phyloP scores from a whole-genome alignment of 2,329 filamentous ascomycete genomes.

The Colletotrichum sp. region DNA sequence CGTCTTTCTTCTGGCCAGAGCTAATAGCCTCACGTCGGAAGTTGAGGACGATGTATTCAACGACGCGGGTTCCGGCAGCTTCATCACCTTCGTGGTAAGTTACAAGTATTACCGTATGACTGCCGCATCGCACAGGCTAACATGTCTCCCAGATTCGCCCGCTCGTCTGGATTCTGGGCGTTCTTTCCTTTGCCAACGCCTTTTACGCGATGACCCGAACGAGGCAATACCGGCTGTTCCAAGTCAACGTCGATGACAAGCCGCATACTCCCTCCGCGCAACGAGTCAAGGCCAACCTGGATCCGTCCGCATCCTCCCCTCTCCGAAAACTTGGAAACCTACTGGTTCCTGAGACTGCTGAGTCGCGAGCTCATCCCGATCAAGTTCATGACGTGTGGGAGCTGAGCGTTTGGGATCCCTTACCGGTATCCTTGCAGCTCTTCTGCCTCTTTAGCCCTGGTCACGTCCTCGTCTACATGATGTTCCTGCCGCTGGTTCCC shows the following conservation, averaged over 20 bases:
- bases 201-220: slow-evolving; percentile 82
- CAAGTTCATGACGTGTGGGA: slow-evolving; percentile 92
- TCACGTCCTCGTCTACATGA: slow-evolving; percentile 88
- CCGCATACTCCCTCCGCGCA: slow-evolving; percentile 85
- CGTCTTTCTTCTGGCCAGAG: slow-evolving; percentile 80
- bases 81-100: slow-evolving; percentile 64
- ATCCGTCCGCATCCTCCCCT: slow-evolving; percentile 79
- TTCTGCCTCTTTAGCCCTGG: slow-evolving; percentile 93
- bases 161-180: slow-evolving; percentile 71
- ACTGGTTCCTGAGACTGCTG: slow-evolving; percentile 73
- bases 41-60: slow-evolving; percentile 84
- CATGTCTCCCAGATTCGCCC: slow-evolving; percentile 62
- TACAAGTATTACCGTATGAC: neutral
- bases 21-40: slow-evolving; percentile 67
- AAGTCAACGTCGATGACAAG: slow-evolving; percentile 77
- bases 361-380: slow-evolving; percentile 84
- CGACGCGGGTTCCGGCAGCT: slow-evolving; percentile 69
- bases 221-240: slow-evolving; percentile 90
- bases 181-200: slow-evolving; percentile 76
- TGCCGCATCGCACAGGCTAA: slow-evolving; percentile 8
- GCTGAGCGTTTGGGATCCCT: slow-evolving; percentile 89
- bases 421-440: slow-evolving; percentile 80
- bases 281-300: slow-evolving; percentile 87
- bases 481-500: slow-evolving; percentile 80
- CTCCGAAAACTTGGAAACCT: slow-evolving; percentile 75